These are phyloP conservation scores for Podosphaera fusca DNA, from an alignment of 2,329 filamentous ascomycete genomes.

Conservation along the genomic window DNA sequence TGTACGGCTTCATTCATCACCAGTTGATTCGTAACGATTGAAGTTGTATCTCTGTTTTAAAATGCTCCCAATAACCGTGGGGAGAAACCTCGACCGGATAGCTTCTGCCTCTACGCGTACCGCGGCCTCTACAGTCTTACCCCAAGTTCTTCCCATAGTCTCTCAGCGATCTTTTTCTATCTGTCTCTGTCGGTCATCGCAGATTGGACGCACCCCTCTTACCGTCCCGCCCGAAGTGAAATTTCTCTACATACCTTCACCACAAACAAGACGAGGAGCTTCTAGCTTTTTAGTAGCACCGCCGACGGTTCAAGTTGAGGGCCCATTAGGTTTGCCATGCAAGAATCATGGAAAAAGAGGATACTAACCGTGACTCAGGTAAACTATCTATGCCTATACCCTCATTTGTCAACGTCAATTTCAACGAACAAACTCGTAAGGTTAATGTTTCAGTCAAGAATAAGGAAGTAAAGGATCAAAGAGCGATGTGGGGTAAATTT, in stretches of 20 bases:
- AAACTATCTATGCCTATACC: constrained; percentile 60
- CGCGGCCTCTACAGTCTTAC: constrained; percentile 4
- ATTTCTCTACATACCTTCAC: constrained; percentile 42
- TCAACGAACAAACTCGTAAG: constrained; percentile 39
- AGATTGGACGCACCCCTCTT: constrained; percentile 64
- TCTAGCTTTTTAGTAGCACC: constrained; percentile 30
- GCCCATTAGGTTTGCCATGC: constrained; percentile 43
- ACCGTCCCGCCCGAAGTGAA: constrained; percentile 68
- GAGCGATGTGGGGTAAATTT: constrained; percentile 75
- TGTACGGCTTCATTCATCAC: too few species aligned
- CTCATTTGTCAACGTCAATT: constrained; percentile 47
- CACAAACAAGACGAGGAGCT: constrained; percentile 6
- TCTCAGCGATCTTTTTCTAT: constrained; percentile 43
- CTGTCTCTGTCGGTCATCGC: constrained; percentile 43
- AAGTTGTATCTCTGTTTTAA: too few species aligned
- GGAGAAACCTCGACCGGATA: too few species aligned
- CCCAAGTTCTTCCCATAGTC: constrained; percentile 40
- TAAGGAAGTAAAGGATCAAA: constrained; percentile 40
- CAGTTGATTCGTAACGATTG: too few species aligned
- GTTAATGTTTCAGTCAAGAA: constrained; percentile 50
- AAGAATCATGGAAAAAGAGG: background rate
- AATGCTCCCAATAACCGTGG: too few species aligned
- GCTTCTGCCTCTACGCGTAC: too few species aligned
- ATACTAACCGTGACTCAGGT: constrained; percentile 23
- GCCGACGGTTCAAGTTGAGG: constrained; percentile 51